Conservation (phyloP, 441 rosid species). For the Brassica hybrid region DNA sequence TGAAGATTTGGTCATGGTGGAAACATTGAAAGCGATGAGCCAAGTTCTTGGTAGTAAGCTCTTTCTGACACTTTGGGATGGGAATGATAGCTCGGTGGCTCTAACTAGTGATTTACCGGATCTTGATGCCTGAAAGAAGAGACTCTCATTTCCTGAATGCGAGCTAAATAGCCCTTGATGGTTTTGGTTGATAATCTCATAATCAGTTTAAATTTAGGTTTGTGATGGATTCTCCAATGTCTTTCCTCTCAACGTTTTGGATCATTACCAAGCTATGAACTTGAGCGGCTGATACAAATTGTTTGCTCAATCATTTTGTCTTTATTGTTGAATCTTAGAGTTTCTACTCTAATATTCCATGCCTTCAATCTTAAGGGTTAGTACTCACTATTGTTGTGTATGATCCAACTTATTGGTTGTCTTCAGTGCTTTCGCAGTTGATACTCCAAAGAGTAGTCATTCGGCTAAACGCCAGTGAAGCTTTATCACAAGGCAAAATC, state of each 20-base stretch:
- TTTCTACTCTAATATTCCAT: not conserved
- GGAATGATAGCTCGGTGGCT: conserved; percentile 76
- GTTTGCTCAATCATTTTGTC: conserved; percentile 17
- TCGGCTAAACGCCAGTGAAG: too few relatives aligned
- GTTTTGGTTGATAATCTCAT: not conserved
- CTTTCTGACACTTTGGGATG: conserved; percentile 54
- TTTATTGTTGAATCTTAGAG: conserved; percentile 15
- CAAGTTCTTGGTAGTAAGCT: conserved; percentile 60
- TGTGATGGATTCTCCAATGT: conserved; percentile 21
- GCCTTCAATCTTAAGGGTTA: conserved; percentile 7
- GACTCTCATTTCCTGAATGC: conserved; percentile 51
- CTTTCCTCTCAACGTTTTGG: conserved; percentile 3
- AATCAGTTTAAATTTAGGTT: conserved; percentile 7
- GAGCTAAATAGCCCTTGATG: conserved; percentile 5
- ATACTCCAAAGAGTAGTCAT: too few relatives aligned
- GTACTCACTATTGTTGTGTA: not conserved
- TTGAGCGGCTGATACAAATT: not conserved
- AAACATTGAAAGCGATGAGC: conserved; percentile 67
- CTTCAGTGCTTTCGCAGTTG: too few relatives aligned
- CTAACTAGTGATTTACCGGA: conserved; percentile 70
- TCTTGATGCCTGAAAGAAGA: conserved; percentile 61
- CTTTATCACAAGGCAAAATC: too few relatives aligned
- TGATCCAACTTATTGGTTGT: not conserved
- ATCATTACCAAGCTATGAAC: not conserved
- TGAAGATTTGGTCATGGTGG: conserved; percentile 74